Conservation (phyloP, 176 grass and related monocot genomes). For the Eleusine coracana region DNA sequence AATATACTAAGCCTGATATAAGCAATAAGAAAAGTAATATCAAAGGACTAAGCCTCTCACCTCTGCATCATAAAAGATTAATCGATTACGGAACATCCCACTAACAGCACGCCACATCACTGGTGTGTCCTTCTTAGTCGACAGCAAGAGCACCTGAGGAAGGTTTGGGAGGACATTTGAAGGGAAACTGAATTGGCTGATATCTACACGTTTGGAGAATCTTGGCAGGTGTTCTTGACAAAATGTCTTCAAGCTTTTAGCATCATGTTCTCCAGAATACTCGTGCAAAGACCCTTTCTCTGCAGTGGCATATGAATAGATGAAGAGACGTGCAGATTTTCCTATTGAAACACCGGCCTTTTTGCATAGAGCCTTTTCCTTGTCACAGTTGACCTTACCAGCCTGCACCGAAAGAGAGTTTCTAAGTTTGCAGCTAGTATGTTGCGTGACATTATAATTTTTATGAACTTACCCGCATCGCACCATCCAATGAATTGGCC, state of each 20-base stretch:
- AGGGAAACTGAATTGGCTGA: conserved; percentile 62
- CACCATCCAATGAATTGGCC: conserved; percentile 63
- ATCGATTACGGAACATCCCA: conserved; percentile 68
- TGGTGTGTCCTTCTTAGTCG: conserved; percentile 87
- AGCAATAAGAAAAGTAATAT: neutral
- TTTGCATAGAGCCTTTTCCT: conserved; percentile 73
- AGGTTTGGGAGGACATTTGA: conserved; percentile 50
- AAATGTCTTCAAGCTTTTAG: conserved; percentile 87
- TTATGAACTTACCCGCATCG: conserved; percentile 54
- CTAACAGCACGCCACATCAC: conserved; percentile 85
- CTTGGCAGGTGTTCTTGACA: conserved; percentile 86
- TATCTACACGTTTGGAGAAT: conserved; percentile 79
- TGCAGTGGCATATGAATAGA: conserved; percentile 72
- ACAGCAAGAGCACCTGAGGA: conserved; percentile 80
- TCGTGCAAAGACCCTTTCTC: conserved; percentile 81
- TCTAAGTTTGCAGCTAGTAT: conserved; percentile 5
- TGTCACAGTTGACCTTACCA: conserved; percentile 80
- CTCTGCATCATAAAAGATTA: conserved; percentile 87
- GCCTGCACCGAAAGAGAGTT: conserved; percentile 55
- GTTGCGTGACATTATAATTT: neutral
- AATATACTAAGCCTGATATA: neutral
- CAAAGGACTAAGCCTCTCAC: conserved; percentile 34
- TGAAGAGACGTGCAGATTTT: conserved; percentile 70
- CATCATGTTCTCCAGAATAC: conserved; percentile 73
- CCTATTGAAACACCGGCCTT: conserved; percentile 52